A percentile compares a stretch with the other conserved stretches of the same genome.
Evolutionary conservation across 805 yeast species (phyloP).

Genomic region (Clavispora carvajalis): DNA sequence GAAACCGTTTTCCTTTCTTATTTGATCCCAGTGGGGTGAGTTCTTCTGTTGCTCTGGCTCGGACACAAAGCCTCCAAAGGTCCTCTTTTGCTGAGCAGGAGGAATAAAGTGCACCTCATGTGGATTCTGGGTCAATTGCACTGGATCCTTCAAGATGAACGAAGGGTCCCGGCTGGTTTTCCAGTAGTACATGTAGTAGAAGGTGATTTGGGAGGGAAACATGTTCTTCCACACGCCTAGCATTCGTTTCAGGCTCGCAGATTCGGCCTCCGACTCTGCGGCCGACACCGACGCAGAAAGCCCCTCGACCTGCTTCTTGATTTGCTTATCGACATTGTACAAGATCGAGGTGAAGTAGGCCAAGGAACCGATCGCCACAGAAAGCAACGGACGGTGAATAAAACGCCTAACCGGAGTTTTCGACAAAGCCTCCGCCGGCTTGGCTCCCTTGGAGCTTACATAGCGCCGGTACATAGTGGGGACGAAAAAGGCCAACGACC

Average conservation of each 20-base stretch:
- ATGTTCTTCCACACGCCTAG: conserved; percentile 32
- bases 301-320: conserved; percentile 17
- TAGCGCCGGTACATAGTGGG: conserved; percentile 30
- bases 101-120: conserved; percentile 29
- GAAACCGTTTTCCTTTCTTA: conserved; percentile 28
- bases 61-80: background rate
- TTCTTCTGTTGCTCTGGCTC: conserved; percentile 8
- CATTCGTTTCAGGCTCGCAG: conserved; percentile 14
- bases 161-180: conserved; percentile 48
- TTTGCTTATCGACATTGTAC: conserved; percentile 6
- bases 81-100: conserved; percentile 3
- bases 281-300: conserved; percentile 23
- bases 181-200: conserved; percentile 46
- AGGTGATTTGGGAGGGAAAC: conserved; percentile 29
- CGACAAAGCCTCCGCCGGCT: background rate
- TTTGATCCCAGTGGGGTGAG: conserved; percentile 32
- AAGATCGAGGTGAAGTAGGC: conserved; percentile 11
- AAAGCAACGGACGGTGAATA: conserved; percentile 28
- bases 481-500: conserved; percentile 32
- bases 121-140: conserved; percentile 23
- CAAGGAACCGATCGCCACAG: conserved; percentile 35
- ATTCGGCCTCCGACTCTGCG: conserved; percentile 3
- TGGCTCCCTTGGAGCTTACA: background rate
- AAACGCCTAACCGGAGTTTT: conserved; percentile 1
- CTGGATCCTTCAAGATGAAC: conserved; percentile 53